Conservation (phyloP, 306 rosid species). For the Chamaecrista fasciculata region DNA sequence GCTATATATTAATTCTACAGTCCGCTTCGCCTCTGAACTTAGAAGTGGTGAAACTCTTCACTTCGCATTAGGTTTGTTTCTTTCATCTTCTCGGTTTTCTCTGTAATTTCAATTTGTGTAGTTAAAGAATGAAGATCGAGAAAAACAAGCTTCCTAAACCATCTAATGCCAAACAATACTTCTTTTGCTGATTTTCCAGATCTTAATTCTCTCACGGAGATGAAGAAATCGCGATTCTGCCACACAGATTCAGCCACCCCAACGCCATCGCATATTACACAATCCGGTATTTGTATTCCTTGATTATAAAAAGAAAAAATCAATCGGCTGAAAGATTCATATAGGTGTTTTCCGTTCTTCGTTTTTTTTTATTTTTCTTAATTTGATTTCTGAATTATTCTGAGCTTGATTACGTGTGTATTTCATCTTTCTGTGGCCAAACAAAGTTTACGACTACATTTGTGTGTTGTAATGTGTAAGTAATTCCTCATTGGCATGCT, state of each 20-base stretch:
- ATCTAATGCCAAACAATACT: neutral
- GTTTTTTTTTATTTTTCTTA: neutral
- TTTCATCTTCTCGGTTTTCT: neutral
- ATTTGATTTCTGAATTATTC: neutral
- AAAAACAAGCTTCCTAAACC: conserved; percentile 1
- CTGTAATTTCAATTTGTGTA: neutral
- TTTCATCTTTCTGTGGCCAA: neutral
- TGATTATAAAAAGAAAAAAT: neutral
- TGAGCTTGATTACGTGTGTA: neutral
- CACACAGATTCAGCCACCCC: conserved; percentile 10
- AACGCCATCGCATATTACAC: conserved; percentile 29
- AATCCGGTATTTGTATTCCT: conserved; percentile 26
- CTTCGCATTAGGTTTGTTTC: neutral
- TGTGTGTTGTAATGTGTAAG: neutral
- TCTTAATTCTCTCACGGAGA: conserved; percentile 28
- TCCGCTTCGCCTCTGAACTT: too few species aligned
- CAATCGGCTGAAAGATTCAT: neutral
- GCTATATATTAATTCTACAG: too few species aligned
- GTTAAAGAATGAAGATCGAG: too few species aligned
- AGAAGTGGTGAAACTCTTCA: too few species aligned
- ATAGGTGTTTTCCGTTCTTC: neutral
- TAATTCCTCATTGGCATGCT: neutral
- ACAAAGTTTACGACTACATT: neutral
- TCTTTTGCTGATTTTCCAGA: conserved; percentile 7
- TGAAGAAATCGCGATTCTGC: neutral